phyloP scores from a whole-genome alignment of 257 asterid genomes.

The Forsythia viridissima region DNA sequence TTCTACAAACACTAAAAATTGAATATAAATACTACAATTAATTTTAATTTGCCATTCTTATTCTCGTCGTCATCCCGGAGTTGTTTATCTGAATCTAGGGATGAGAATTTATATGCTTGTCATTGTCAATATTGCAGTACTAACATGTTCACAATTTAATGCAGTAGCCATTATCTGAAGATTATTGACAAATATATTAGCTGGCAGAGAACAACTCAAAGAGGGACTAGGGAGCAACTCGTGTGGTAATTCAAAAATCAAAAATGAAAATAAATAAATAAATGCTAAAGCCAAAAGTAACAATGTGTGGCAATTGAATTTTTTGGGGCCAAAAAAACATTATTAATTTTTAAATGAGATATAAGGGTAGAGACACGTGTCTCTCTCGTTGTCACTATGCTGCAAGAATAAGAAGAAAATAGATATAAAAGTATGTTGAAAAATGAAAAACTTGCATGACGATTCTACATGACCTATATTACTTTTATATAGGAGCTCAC shows the following conservation, averaged over 20 bases:
- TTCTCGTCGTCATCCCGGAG: not conserved
- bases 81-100: not conserved
- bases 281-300: not conserved
- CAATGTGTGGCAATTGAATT: not conserved
- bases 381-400: no score
- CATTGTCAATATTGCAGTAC: slow-evolving; percentile 10
- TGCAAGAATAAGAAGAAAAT: no score
- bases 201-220: not conserved
- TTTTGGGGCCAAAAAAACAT: no score
- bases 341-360: no score
- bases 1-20: no score
- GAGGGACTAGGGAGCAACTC: not conserved
- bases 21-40: no score
- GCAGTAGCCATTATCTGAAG: slow-evolving; percentile 8
- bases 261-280: not conserved
- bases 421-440: no score
- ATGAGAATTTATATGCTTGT: not conserved
- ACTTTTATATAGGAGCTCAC: no score
- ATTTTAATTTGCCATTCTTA: not conserved
- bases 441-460: no score
- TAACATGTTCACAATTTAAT: slow-evolving; percentile 21
- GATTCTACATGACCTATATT: no score
- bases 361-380: no score
- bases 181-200: slow-evolving; percentile 15
- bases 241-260: slow-evolving; percentile 25